Conservation (phyloP, 768 basidiomycete genomes). For the Russula sp. region DNA sequence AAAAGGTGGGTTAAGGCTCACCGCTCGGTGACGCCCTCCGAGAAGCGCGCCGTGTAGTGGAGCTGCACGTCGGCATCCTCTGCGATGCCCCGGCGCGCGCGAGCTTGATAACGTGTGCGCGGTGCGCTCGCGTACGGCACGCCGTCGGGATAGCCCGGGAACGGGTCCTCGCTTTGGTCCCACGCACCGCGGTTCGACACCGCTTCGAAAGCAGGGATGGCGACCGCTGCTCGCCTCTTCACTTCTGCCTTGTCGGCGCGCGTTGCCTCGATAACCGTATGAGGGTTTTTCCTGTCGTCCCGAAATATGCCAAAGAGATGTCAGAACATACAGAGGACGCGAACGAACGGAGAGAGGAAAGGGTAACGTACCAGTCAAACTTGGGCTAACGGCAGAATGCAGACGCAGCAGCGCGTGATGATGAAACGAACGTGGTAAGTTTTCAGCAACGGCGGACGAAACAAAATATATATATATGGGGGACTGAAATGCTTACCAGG, state of each 20-base stretch:
- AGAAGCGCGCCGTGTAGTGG: slow-evolving; percentile 49
- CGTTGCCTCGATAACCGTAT: slow-evolving; percentile 33
- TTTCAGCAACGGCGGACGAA: not conserved
- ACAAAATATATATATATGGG: not conserved
- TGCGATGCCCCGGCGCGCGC: slow-evolving; percentile 29
- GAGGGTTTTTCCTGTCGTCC: slow-evolving; percentile 36
- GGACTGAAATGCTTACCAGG: slow-evolving; percentile 41
- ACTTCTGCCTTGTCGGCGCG: slow-evolving; percentile 30
- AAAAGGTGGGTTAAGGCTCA: not conserved
- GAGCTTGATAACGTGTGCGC: slow-evolving; percentile 35
- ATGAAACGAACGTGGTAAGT: not conserved
- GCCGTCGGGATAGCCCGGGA: slow-evolving; percentile 44
- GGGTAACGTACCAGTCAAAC: slow-evolving; percentile 55
- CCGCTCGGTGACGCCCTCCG: slow-evolving; percentile 42
- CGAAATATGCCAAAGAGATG: not conserved
- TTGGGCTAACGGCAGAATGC: slow-evolving; percentile 35
- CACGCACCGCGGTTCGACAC: slow-evolving; percentile 16
- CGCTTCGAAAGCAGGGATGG: slow-evolving; percentile 43
- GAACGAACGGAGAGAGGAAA: too few species aligned
- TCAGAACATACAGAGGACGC: not conserved
- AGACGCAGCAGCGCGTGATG: not conserved
- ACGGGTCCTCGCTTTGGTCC: slow-evolving; percentile 10
- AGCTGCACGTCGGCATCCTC: slow-evolving; percentile 35
- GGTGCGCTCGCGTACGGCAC: slow-evolving; percentile 39
- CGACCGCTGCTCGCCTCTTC: slow-evolving; percentile 30